Base-by-base conservation (phyloP, 176 grass and related monocot species). In the Leersia perrieri region DNA sequence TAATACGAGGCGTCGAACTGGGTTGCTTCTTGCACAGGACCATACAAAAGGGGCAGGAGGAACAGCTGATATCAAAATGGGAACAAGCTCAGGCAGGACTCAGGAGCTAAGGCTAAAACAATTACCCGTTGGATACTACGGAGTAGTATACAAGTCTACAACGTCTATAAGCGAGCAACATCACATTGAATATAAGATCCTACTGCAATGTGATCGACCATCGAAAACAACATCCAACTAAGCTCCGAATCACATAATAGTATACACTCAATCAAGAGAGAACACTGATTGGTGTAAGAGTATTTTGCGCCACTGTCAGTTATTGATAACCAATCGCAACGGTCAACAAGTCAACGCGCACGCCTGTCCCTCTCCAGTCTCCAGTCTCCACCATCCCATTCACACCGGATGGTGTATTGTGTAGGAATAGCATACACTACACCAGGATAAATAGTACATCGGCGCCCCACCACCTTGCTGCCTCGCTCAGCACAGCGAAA, bases 371-470 rank as follows among this genome's bases (percentile, higher is more conserved):
- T 45, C 28, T 33, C n/a, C n/a, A n/a, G n/a, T n/a, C n/a, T n/a
- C n/a, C n/a, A n/a, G n/a, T n/a, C n/a, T n/a, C 2, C 1, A n/a
- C 53, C 36, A 30, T 72, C 33, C 5, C 13, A 55, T 82, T 32
- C 2, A 16, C 28, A 78, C 63, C 22, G 1, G 34, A 49, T 22
- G 69, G 41, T 1, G 0, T 22, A 1, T n/a, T n/a, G n/a, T n/a
- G n/a, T n/a, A n/a, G n/a, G n/a, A n/a, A n/a, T n/a, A n/a, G n/a
- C n/a, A n/a, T n/a, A n/a, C n/a, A n/a, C n/a, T 53, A 7, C 1
- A 3, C 53, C 27, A 14, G 44, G 27, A 66, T 79, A 88, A 74
- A 74, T 84, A 74, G 68, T 84, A 33, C 36, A 45, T 12, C 60
- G 30, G 38, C 66, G 27, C 67, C 69, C 16, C 75, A 32, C 39